Percentiles rank a stretch among this genome's conserved stretches.
These are phyloP conservation scores for Mortierella sp. DNA, from an alignment of 371 early-diverging fungal genomes.

Conservation along the genomic window DNA sequence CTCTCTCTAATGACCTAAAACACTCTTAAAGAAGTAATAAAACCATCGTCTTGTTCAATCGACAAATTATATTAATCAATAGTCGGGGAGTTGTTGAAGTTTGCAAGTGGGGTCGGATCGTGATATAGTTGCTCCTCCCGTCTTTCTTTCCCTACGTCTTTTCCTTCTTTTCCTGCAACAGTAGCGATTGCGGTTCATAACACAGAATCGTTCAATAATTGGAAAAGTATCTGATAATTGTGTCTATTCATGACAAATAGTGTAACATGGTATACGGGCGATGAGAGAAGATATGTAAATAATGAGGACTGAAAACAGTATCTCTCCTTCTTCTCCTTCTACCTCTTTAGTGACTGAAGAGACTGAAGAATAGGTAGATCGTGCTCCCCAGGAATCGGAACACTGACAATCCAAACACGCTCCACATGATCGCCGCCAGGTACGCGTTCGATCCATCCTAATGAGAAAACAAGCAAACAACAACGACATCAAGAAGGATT, in stretches of 20 bases:
- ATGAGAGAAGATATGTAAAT: not conserved
- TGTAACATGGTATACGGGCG: not conserved
- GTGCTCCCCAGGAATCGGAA: conserved; percentile 86
- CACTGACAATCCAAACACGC: conserved; percentile 80
- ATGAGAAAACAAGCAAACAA: not conserved
- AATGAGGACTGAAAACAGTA: not conserved
- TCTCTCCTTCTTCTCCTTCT: not conserved
- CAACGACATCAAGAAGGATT: not conserved
- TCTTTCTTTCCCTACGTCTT: too few relatives aligned
- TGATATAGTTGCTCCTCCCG: too few relatives aligned
- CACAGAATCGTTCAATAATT: too few relatives aligned
- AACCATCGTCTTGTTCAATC: not conserved
- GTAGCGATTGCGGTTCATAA: too few relatives aligned
- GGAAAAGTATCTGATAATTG: too few relatives aligned
- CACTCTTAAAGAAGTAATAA: not conserved
- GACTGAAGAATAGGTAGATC: conserved; percentile 66
- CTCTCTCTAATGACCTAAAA: not conserved
- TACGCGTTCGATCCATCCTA: conserved; percentile 72
- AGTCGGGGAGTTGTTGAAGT: not conserved
- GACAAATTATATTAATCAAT: not conserved
- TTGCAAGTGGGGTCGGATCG: not conserved
- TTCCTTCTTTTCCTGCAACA: too few relatives aligned
- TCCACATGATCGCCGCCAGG: conserved; percentile 89
- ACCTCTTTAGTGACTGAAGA: conserved; percentile 49
- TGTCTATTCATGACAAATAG: not conserved